Percentiles rank a stretch among this genome's conserved stretches.
Conservation (phyloP, 306 rosid genomes). For the Vigna unguiculata region DNA sequence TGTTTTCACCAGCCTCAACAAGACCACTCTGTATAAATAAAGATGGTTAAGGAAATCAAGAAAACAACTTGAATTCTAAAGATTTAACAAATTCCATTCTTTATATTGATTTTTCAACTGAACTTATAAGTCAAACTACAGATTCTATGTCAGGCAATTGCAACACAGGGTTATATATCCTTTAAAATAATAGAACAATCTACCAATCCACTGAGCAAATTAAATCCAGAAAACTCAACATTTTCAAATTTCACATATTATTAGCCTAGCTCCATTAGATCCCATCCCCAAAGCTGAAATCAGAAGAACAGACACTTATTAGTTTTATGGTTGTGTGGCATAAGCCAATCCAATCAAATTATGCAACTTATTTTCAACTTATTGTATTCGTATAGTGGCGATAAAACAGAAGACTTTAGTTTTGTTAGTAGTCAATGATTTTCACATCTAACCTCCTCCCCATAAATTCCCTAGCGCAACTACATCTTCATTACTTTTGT, state of each 20-base stretch:
- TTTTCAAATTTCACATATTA: neutral
- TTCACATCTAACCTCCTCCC: constrained; percentile 2
- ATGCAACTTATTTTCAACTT: no score
- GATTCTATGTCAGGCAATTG: neutral
- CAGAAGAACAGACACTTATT: no score
- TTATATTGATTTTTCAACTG: constrained; percentile 27
- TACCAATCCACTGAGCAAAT: neutral
- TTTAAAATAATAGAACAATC: constrained; percentile 17
- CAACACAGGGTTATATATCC: neutral
- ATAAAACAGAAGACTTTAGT: neutral
- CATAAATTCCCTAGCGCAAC: constrained; percentile 12
- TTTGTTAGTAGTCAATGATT: neutral
- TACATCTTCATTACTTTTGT: constrained; percentile 17
- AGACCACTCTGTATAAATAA: constrained; percentile 56
- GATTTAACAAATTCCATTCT: constrained; percentile 6
- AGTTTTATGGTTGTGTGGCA: no score
- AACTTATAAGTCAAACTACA: constrained; percentile 9
- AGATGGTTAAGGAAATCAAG: constrained; percentile 35
- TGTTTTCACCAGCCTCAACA: constrained; percentile 55
- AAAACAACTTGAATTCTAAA: constrained; percentile 31
- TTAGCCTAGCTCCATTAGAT: neutral
- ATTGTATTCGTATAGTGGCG: no score
- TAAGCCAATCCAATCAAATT: no score
- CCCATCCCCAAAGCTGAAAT: constrained; percentile 9
- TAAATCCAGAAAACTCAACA: neutral